A percentile compares a stretch with the other conserved stretches of the same genome.
Evolutionary conservation across 164 flowering plant species (phyloP).

Genomic region (Dillenia suffruticosa): DNA sequence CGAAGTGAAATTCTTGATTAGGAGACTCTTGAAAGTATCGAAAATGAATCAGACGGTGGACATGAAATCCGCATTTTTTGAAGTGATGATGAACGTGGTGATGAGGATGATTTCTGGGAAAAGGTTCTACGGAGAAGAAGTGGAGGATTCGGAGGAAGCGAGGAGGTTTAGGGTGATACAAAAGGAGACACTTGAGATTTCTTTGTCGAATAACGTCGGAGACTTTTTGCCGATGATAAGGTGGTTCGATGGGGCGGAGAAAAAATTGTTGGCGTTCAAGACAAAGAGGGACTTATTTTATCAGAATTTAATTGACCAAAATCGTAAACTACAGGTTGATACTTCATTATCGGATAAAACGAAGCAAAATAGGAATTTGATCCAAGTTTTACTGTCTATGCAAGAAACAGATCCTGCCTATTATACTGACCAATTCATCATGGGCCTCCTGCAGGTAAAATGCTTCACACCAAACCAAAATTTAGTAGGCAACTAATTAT

Average conservation of each 20-base stretch:
- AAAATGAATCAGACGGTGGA: conserved; percentile 5
- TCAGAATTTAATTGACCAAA: conserved; percentile 17
- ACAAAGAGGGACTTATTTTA: conserved; percentile 10
- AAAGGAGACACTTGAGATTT: conserved; percentile 1
- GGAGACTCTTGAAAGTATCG: background rate
- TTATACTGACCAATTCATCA: conserved; percentile 9
- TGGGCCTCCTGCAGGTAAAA: conserved; percentile 2
- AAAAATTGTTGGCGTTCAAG: background rate
- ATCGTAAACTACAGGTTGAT: background rate
- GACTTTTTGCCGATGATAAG: conserved; percentile 21
- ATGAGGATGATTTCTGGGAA: conserved; percentile 30
- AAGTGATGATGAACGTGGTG: conserved; percentile 18
- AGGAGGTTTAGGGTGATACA: conserved; percentile 6
- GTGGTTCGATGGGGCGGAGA: conserved; percentile 13
- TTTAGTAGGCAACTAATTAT: no score
- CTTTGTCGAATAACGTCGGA: conserved; percentile 5
- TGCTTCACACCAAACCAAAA: no score
- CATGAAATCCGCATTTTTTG: conserved; percentile 9
- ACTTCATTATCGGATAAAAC: background rate
- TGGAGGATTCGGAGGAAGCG: conserved; percentile 12
- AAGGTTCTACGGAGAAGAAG: conserved; percentile 17
- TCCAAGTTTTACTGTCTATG: conserved; percentile 5
- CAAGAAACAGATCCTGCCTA: conserved; percentile 9
- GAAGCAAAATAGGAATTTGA: background rate
- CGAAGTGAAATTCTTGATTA: conserved; percentile 3